Percentiles rank a stretch among this genome's conserved stretches.
phyloP scores from a whole-genome alignment of 257 asterid species.

The Solanum ossicruentum region DNA sequence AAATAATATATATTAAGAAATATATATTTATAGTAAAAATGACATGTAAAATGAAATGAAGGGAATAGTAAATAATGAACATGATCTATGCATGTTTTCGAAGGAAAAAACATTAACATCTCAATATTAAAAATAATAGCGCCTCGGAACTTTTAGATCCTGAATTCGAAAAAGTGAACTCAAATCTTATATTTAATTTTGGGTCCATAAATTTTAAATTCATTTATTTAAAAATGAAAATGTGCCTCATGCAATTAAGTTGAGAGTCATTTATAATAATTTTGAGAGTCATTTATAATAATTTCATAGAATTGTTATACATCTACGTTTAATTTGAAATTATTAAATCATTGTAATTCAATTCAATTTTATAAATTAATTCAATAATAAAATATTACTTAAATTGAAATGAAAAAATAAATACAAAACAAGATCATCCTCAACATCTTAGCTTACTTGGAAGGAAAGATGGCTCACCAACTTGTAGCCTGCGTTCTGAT shows the following conservation, averaged over 20 bases:
- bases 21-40: too few relatives aligned
- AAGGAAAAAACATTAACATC: too few relatives aligned
- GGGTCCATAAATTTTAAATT: too few relatives aligned
- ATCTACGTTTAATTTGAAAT: not conserved
- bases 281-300: too few relatives aligned
- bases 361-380: not conserved
- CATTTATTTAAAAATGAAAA: too few relatives aligned
- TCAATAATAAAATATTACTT: not conserved
- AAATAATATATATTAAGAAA: too few relatives aligned
- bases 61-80: too few relatives aligned
- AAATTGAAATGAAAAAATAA: not conserved
- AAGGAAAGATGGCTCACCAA: not conserved
- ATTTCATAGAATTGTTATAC: too few relatives aligned
- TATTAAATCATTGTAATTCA: not conserved
- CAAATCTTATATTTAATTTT: too few relatives aligned
- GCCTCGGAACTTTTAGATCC: too few relatives aligned
- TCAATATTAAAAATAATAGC: not conserved
- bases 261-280: too few relatives aligned
- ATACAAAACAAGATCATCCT: not conserved
- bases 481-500: not conserved
- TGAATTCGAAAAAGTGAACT: not conserved
- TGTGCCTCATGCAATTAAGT: not conserved
- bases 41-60: too few relatives aligned
- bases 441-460: not conserved
- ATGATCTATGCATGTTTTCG: not conserved